Conservation (phyloP, 208 protist genomes). For the Entamoeba histolytica region DNA sequence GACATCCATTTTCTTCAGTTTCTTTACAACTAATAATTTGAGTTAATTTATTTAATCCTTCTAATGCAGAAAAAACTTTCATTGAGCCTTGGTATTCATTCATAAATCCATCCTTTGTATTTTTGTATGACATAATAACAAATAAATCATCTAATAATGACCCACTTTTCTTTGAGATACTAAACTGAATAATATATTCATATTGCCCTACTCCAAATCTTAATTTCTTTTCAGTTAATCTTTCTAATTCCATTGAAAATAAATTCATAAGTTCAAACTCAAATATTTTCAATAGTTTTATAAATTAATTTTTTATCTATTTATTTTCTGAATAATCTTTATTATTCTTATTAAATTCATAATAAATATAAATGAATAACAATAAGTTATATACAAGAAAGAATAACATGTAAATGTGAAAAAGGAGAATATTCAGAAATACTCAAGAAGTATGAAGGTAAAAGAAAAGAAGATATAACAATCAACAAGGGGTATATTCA, state of each 20-base stretch:
- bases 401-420: too few species aligned
- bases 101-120: not conserved
- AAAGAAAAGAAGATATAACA: too few species aligned
- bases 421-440: too few species aligned
- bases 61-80: not conserved
- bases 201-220: not conserved
- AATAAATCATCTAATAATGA: not conserved
- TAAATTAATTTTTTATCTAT: too few species aligned
- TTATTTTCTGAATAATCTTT: too few species aligned
- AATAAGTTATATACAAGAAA: too few species aligned
- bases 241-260: not conserved
- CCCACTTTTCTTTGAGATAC: not conserved
- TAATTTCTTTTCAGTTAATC: not conserved
- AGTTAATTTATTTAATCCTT: not conserved
- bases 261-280: too few species aligned
- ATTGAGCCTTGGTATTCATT: not conserved
- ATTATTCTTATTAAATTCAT: too few species aligned
- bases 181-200: not conserved
- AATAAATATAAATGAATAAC: too few species aligned
- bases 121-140: not conserved
- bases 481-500: too few species aligned
- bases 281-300: too few species aligned
- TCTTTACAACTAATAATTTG: not conserved
- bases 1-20: not conserved
- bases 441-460: too few species aligned